A percentile compares a stretch with the other conserved stretches of the same genome.
Conservation (phyloP, 768 basidiomycete species). For the Mycena latifolia region DNA sequence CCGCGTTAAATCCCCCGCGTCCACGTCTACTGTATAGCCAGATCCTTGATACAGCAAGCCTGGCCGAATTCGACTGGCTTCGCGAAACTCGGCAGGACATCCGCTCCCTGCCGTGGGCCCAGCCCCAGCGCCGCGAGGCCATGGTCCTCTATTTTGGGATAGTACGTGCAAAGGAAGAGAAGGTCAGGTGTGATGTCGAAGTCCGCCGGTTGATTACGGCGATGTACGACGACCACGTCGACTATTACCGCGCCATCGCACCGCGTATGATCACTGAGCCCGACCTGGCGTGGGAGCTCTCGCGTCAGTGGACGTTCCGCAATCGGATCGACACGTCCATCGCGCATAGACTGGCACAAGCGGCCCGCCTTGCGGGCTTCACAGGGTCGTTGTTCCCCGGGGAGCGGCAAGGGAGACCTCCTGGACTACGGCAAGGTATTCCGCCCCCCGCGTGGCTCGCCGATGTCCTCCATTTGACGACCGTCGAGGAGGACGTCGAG, state of each 20-base stretch:
- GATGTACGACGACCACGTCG: slow-evolving; percentile 42
- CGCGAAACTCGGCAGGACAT: slow-evolving; percentile 45
- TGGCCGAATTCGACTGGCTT: slow-evolving; percentile 49
- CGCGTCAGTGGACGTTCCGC: background rate
- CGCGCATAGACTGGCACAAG: background rate
- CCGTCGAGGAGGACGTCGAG: background rate
- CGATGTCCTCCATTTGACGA: background rate
- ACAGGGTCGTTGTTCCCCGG: background rate
- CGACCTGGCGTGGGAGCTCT: background rate
- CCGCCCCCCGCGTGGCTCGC: background rate
- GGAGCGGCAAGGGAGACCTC: background rate
- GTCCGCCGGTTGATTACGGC: slow-evolving; percentile 41
- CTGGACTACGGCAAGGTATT: background rate
- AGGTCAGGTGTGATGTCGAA: slow-evolving; percentile 46
- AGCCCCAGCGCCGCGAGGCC: slow-evolving; percentile 36
- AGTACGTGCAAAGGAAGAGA: slow-evolving; percentile 46
- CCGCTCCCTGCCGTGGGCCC: slow-evolving; percentile 42
- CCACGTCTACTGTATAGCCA: background rate
- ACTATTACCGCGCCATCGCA: background rate
- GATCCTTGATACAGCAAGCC: slow-evolving; percentile 27
- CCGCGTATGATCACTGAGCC: background rate
- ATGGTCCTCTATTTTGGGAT: slow-evolving; percentile 45
- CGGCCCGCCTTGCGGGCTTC: background rate
- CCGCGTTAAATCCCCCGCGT: background rate
- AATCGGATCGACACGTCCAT: slow-evolving; percentile 1